phyloP scores from a whole-genome alignment of 2,329 filamentous ascomycete species.

The Sarocladiaceae sp. region DNA sequence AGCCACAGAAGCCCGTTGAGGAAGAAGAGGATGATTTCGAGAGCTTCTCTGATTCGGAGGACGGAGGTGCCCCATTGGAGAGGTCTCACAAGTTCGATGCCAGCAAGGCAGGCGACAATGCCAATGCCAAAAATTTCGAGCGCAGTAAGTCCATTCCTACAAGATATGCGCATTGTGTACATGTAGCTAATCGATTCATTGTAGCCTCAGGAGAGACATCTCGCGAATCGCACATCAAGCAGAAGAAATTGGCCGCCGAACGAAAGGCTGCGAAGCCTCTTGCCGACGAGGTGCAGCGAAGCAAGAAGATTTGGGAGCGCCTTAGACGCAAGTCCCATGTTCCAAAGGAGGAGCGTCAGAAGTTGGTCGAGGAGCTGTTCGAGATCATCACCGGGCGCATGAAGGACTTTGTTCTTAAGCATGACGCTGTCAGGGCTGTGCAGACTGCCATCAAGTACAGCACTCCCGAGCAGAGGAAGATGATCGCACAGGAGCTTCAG shows the following conservation, averaged over 20 bases:
- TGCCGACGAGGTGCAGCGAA: constrained; percentile 79
- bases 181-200: constrained; percentile 12
- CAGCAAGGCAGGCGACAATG: constrained; percentile 20
- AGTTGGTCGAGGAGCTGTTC: constrained; percentile 85
- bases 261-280: constrained; percentile 91
- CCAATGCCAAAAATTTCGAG: constrained; percentile 36
- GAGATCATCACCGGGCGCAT: constrained; percentile 85
- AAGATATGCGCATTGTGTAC: neutral
- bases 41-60: constrained; percentile 46
- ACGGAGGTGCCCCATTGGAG: constrained; percentile 39
- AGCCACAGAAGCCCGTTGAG: constrained; percentile 32
- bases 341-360: constrained; percentile 79
- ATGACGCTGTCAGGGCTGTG: constrained; percentile 93
- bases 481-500: constrained; percentile 82
- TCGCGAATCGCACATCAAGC: constrained; percentile 86
- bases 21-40: constrained; percentile 38
- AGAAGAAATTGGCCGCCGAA: constrained; percentile 82
- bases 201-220: constrained; percentile 54
- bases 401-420: constrained; percentile 96
- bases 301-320: constrained; percentile 97
- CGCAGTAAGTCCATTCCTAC: constrained; percentile 28
- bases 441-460: constrained; percentile 98
- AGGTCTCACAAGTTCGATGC: constrained; percentile 30
- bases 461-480: constrained; percentile 74
- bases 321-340: constrained; percentile 91